Evolutionary conservation across 2,329 filamentous ascomycete genomes (phyloP), one percentile per base, ranked within the genome.

Genomic region (Colletotrichum brevisporum): DNA sequence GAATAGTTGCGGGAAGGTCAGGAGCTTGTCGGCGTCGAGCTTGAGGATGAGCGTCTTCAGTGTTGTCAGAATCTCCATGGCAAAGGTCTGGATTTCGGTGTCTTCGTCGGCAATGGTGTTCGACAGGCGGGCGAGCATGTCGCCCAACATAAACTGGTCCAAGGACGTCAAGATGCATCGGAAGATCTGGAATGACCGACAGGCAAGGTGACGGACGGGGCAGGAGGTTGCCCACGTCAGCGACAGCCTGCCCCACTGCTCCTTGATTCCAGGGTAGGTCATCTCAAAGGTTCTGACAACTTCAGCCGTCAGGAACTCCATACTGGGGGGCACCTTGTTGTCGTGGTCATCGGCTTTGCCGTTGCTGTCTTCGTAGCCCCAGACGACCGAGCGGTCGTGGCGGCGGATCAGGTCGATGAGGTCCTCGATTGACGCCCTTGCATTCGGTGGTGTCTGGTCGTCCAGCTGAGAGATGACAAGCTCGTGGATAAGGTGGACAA

Each of bases 91-190:
- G 62, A 98, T 97, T 80, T 98, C 95, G 0, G 91, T 89, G 75
- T 97, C 94, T 74, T 98, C 94, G 72, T 98, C 95, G 0, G 97
- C 95, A 75, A 99, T 96, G 0, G 96, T 99, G 78, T 98, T 99
- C 2, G 95, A 98, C 39, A 99, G 85, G 54, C 97, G 89, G 13
- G 93, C 95, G 24, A 99, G 89, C 94, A 99, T 99, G 76, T 99
- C 96, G 2, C 94, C 94, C 16, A 99, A 87, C 95, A 98, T 99
- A 66, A 91, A 87, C 73, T 97, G 94, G 76, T 99, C 95, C 24
- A 98, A 83, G 0, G 93, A 94, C 16, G 94, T 97, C 31, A 97
- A 88, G 63, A 98, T 95, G 77, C 95, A 98, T 39, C 96, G 89
- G 82, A 98, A 99, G 12, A 99, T 92, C 77, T 99, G 97, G 81